Base-by-base conservation (phyloP, 1,284 basidiomycete species). In the Boletellus dicymbophilus region DNA sequence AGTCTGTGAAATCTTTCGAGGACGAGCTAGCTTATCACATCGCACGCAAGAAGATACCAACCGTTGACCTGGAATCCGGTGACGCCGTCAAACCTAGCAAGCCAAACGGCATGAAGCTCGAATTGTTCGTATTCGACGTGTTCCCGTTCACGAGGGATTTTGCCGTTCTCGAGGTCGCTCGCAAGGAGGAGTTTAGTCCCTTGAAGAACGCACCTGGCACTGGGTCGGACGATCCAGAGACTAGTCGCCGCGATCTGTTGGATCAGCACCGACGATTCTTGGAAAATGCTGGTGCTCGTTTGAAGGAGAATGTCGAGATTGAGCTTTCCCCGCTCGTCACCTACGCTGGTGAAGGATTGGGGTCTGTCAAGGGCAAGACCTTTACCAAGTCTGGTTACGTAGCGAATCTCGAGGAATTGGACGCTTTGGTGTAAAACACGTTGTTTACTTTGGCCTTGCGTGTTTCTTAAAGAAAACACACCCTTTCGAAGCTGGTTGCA, bases 71-170 rank as follows among this genome's bases (percentile, higher is more conserved):
- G 42, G 68, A 78, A 41, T 80, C 79, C 6, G 92, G 89, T 30
- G 70, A 77, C 53, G 41, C 66, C 3, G 71, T 94, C 67, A 96
- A 95, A 69, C 95, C 96, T 6, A 72, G 72, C 49, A 85, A 85
- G 65, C 92, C 94, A n/a, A 99, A 99, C 70, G 97, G 97, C 51
- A 97, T 99, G 92, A 99, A 99, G 75, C 84, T 99, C 58, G 97
- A 99, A 72, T 79, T 98, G 72, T 99, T 99, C 73, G 90, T 99
- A 44, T 99, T 99, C 65, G 96, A 99, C 72, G 97, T 99, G 43
- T 98, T 99, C 79, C 96, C 97, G 7, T 95, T 86, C 74, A 92
- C 93, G 39, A 73, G 85, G 61, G 78, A 75, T 48, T 92, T 99
- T 52, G 83, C 88, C 34, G 92, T 98, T 27, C 75, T 98, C 67